phyloP scores from a whole-genome alignment of 2,329 filamentous ascomycete genomes.

The Colletotrichum phormii region DNA sequence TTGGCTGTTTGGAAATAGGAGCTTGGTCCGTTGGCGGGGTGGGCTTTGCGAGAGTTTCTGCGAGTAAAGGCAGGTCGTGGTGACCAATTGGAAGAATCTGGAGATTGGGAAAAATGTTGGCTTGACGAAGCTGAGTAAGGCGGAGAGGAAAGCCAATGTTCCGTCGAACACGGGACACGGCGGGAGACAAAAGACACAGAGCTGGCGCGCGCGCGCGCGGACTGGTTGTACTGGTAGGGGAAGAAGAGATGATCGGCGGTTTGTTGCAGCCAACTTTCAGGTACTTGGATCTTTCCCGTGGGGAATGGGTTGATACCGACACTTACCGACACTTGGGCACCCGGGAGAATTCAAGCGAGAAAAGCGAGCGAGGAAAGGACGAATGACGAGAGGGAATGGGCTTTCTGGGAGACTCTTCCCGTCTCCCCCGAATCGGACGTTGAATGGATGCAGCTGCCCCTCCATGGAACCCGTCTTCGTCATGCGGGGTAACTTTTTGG shows the following conservation, averaged over 20 bases:
- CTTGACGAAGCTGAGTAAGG: not conserved
- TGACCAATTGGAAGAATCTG: slow-evolving; percentile 25
- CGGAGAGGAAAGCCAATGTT: not conserved
- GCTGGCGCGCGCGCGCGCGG: no score
- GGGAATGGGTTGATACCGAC: not conserved
- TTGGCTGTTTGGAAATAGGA: not conserved
- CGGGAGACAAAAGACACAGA: not conserved
- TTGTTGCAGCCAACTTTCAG: not conserved
- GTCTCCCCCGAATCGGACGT: slow-evolving; percentile 5
- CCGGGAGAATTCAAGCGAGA: not conserved
- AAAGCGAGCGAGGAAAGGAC: not conserved
- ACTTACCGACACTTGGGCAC: no score
- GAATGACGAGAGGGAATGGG: not conserved
- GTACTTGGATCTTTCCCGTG: not conserved
- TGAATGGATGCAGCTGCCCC: slow-evolving; percentile 20
- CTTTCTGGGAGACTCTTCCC: not conserved
- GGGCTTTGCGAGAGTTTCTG: slow-evolving; percentile 22
- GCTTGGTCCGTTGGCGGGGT: not conserved
- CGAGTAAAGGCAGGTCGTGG: slow-evolving; percentile 6
- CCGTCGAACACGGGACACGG: not conserved
- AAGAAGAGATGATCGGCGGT: not conserved
- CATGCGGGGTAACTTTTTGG: slow-evolving; percentile 26
- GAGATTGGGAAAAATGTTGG: not conserved
- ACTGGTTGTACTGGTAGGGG: not conserved
- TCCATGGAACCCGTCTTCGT: slow-evolving; percentile 20